These are phyloP conservation scores for Fusarium tupiense DNA, from an alignment of 2,329 filamentous ascomycete genomes.

Conservation along the genomic window DNA sequence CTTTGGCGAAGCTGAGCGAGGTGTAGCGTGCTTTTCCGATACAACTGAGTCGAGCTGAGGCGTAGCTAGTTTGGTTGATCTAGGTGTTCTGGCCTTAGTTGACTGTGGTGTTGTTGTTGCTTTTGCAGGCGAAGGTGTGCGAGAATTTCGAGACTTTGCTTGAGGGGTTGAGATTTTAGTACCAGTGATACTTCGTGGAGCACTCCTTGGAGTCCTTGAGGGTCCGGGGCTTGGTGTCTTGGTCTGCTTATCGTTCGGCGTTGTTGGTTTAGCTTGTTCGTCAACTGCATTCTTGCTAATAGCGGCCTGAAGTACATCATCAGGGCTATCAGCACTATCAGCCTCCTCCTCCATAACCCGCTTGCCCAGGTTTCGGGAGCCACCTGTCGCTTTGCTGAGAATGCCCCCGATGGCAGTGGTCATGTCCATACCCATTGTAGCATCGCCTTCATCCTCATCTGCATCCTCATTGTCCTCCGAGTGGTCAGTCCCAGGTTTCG, in stretches of 20 bases:
- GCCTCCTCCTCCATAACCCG: constrained; percentile 68
- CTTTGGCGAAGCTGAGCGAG: constrained; percentile 37
- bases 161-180: constrained; percentile 54
- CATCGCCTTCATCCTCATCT: constrained; percentile 42
- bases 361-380: constrained; percentile 56
- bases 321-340: constrained; percentile 57
- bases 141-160: constrained; percentile 27
- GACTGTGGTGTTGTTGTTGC: constrained; percentile 34
- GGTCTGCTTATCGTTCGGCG: constrained; percentile 42
- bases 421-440: constrained; percentile 71
- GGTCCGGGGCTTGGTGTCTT: constrained; percentile 64
- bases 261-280: constrained; percentile 38
- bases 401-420: constrained; percentile 72
- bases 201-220: constrained; percentile 61
- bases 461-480: constrained; percentile 46
- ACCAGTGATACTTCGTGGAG: constrained; percentile 58
- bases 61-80: constrained; percentile 39
- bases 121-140: constrained; percentile 43
- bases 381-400: constrained; percentile 52
- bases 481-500: constrained; percentile 48
- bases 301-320: constrained; percentile 49
- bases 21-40: constrained; percentile 16
- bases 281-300: constrained; percentile 36
- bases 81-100: constrained; percentile 37
- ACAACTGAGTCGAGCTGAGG: constrained; percentile 31